Percentiles rank a stretch among this genome's conserved stretches.
phyloP scores from a whole-genome alignment of 2,329 filamentous ascomycete genomes.

The Hymenoscyphus scutula region DNA sequence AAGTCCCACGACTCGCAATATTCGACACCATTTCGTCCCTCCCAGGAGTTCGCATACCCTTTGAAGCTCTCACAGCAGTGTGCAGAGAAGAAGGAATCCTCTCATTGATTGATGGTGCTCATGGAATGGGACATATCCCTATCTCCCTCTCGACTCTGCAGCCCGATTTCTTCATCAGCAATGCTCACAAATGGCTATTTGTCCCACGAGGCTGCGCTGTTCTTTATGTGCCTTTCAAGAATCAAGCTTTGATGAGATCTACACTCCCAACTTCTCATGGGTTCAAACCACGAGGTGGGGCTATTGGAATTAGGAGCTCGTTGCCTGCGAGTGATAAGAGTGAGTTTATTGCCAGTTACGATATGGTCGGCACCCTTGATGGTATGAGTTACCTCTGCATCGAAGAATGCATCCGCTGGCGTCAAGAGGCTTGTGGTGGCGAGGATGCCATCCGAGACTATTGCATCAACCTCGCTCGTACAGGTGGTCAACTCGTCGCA shows the following conservation, averaged over 20 bases:
- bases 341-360: conserved; percentile 67
- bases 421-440: conserved; percentile 66
- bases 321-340: conserved; percentile 44
- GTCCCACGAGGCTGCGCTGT: conserved; percentile 77
- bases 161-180: conserved; percentile 83
- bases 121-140: conserved; percentile 76
- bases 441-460: conserved; percentile 69
- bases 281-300: conserved; percentile 51
- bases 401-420: conserved; percentile 68
- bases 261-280: conserved; percentile 80
- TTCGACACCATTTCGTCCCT: conserved; percentile 80
- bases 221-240: conserved; percentile 73
- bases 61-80: conserved; percentile 60
- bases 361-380: conserved; percentile 75
- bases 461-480: conserved; percentile 57
- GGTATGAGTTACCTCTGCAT: conserved; percentile 70
- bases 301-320: conserved; percentile 33
- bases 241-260: conserved; percentile 72
- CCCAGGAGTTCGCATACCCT: conserved; percentile 79
- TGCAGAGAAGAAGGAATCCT: conserved; percentile 68
- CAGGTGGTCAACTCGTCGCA: conserved; percentile 61
- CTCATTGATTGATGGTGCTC: conserved; percentile 74
- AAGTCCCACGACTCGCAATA: conserved; percentile 63
- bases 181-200: conserved; percentile 90
- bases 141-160: conserved; percentile 65